Evolutionary conservation across 352 stramenopile genomes (phyloP), one percentile per base, ranked within the genome.

Genomic region (Pythium volutum): DNA sequence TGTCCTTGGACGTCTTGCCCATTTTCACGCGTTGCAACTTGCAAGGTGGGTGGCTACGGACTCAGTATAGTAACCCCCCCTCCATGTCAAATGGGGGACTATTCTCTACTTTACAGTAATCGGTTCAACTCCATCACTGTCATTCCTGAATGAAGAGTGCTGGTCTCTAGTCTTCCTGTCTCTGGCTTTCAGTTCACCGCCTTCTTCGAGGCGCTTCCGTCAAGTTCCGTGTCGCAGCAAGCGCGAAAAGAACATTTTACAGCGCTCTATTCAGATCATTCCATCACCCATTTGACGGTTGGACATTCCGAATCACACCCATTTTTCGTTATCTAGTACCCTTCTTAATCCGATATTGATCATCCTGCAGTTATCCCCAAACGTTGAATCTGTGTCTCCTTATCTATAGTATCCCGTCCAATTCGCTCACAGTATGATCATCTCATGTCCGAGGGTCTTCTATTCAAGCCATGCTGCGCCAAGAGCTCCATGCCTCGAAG

Each of bases 1-100:
- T 97, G 73, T 97, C 89, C 76, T 97, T 97, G 62, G 84, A 94
- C 2, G 76, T 92, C 67, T 86, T 93, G 57, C 85, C 86, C 88
- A 97, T 96, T 54, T 53, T 63, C 8, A 4, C 11, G 55, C 66
- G 34, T n/a, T 42, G 11, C 18, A 20, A 9, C 16, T 55, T 53
- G 12, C 2, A 11, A 36, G 31, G 45, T 69, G 22, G 36, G 36
- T 48, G 54, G 47, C 56, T 56, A 55, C 34, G 31, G 43, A 41
- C 6, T 25, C 11, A 45, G 36, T 42, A 45, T 55, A 45, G 16
- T 45, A 45, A 8, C 29, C n/a, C 49, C 18, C n/a, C 16, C 8
- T 51, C 27, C 16, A 36, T 25, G n/a, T 15, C 18, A 33, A 61
- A n/a, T 22, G 42, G 12, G 55, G 52, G 14, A 64, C 39, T 64